phyloP scores from a whole-genome alignment of 2,329 filamentous ascomycete species.

The Torrubiella hemipterigena region DNA sequence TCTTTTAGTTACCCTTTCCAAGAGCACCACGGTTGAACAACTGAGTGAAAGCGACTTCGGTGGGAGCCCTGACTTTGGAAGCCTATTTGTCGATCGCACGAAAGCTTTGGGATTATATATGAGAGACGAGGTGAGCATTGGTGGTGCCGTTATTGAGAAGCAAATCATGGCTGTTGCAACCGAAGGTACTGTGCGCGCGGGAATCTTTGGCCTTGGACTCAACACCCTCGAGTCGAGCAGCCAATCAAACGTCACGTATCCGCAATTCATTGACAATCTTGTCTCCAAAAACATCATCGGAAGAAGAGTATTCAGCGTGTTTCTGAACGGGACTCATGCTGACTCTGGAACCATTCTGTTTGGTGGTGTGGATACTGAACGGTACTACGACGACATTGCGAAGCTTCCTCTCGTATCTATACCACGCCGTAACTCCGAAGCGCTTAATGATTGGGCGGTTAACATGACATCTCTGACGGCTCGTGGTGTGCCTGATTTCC shows the following conservation, averaged over 20 bases:
- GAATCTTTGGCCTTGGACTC: constrained; percentile 1
- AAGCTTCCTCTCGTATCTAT: background rate
- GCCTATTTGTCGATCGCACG: background rate
- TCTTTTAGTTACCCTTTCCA: no score
- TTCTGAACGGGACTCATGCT: background rate
- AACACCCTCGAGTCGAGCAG: background rate
- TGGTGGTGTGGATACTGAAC: constrained; percentile 6
- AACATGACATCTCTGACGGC: background rate
- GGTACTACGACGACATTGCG: constrained; percentile 5
- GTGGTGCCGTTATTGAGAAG: background rate
- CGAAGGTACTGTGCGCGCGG: background rate
- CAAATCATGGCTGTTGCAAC: background rate
- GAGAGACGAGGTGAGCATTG: background rate
- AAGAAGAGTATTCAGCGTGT: constrained; percentile 1
- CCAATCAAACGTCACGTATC: background rate
- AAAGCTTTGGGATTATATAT: no score
- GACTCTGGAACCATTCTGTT: constrained; percentile 4
- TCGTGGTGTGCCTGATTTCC: background rate
- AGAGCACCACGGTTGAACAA: no score
- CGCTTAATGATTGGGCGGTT: background rate
- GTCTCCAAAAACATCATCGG: background rate
- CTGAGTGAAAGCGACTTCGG: background rate
- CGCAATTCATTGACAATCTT: background rate
- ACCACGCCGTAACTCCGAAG: constrained; percentile 2
- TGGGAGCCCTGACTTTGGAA: background rate